These are phyloP conservation scores for Limonium bicolor DNA, from an alignment of 148 eudicot species.

Conservation along the genomic window DNA sequence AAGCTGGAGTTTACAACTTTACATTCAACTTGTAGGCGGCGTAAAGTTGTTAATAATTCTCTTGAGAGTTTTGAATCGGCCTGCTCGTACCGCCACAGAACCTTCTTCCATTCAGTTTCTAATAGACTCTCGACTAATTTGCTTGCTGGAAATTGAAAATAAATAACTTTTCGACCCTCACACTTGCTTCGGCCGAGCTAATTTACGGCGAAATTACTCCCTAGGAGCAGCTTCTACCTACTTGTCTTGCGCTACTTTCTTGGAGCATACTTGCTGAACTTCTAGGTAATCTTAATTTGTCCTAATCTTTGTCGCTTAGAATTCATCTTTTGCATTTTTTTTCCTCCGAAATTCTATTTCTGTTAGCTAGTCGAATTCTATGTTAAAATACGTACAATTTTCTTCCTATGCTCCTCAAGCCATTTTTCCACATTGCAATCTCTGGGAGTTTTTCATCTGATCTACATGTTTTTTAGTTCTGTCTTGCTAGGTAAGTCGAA, in stretches of 20 bases:
- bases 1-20: too few species aligned
- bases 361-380: neutral
- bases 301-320: neutral
- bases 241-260: neutral
- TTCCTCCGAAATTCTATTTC: too few species aligned
- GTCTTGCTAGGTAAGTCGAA: neutral
- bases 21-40: too few species aligned
- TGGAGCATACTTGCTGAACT: neutral
- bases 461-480: neutral
- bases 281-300: slow-evolving; percentile 2
- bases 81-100: neutral
- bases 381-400: neutral
- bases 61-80: too few species aligned
- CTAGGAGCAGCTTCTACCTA: too few species aligned
- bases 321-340: neutral
- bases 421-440: neutral
- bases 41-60: too few species aligned
- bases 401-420: neutral
- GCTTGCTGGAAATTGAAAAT: neutral
- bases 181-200: neutral
- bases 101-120: neutral
- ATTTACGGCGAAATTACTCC: neutral
- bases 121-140: neutral
- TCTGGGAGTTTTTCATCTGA: neutral
- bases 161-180: neutral